These are phyloP conservation scores for Colletotrichum aenigma DNA, from an alignment of 2,329 filamentous ascomycete genomes.

Conservation along the genomic window DNA sequence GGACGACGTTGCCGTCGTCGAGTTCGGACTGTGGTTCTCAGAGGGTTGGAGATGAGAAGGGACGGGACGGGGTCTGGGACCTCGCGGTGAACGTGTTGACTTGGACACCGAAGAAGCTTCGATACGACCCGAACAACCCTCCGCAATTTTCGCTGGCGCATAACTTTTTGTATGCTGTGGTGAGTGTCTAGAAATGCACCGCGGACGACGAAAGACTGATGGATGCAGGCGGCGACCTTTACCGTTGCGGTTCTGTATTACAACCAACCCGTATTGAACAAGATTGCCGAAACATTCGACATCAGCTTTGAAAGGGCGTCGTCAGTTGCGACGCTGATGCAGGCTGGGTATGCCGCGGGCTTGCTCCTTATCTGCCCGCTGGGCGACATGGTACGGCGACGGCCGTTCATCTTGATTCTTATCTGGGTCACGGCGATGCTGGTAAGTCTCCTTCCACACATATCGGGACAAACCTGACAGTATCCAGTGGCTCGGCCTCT, in stretches of 20 bases:
- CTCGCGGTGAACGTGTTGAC: slow-evolving; percentile 33
- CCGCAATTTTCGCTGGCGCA: slow-evolving; percentile 70
- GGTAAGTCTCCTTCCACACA: slow-evolving; percentile 44
- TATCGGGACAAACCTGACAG: background rate
- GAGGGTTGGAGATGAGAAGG: background rate
- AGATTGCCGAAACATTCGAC: slow-evolving; percentile 72
- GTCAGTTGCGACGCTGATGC: slow-evolving; percentile 74
- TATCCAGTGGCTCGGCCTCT: slow-evolving; percentile 69
- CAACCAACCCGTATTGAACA: slow-evolving; percentile 79
- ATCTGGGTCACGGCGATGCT: slow-evolving; percentile 71
- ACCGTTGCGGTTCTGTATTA: slow-evolving; percentile 86
- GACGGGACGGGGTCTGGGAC: background rate
- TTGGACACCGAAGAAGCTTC: slow-evolving; percentile 69
- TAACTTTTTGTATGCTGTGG: slow-evolving; percentile 74
- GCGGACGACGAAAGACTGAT: background rate
- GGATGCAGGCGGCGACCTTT: slow-evolving; percentile 57
- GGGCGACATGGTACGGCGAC: slow-evolving; percentile 70
- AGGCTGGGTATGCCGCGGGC: slow-evolving; percentile 79
- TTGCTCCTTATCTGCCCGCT: slow-evolving; percentile 77
- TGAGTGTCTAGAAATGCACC: slow-evolving; percentile 26
- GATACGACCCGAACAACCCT: slow-evolving; percentile 70
- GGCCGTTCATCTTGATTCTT: slow-evolving; percentile 72
- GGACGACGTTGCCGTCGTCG: background rate
- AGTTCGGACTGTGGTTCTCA: background rate
- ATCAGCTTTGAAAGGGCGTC: slow-evolving; percentile 72